These are phyloP conservation scores for Daldinia vernicosa DNA, from an alignment of 495 filamentous ascomycete species.

Conservation along the genomic window DNA sequence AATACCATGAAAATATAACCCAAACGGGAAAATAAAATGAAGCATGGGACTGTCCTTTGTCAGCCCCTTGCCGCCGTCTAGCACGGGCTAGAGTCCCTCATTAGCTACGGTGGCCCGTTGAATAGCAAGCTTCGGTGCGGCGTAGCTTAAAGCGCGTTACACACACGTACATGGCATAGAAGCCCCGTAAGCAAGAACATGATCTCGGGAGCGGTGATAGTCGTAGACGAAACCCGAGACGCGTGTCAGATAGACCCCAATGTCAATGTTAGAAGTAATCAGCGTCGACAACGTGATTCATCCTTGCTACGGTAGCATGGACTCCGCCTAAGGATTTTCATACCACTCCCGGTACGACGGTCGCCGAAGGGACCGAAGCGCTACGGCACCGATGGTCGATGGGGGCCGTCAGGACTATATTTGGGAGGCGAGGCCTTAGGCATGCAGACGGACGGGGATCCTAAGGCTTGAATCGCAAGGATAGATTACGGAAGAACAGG, in stretches of 20 bases:
- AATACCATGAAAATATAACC: slow-evolving; percentile 29
- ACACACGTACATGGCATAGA: slow-evolving; percentile 21
- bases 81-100: not conserved
- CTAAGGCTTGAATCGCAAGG: slow-evolving; percentile 25
- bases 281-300: slow-evolving; percentile 27
- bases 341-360: slow-evolving; percentile 27
- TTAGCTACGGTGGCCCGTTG: slow-evolving; percentile 1
- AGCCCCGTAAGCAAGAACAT: slow-evolving; percentile 27
- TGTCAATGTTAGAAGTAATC: slow-evolving; percentile 25
- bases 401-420: slow-evolving; percentile 36
- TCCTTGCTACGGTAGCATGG: slow-evolving; percentile 26
- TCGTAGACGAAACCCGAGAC: slow-evolving; percentile 28
- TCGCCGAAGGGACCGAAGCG: slow-evolving; percentile 28
- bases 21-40: slow-evolving; percentile 16
- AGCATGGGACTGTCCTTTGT: slow-evolving; percentile 1
- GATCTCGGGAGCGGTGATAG: slow-evolving; percentile 17
- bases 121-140: slow-evolving; percentile 16
- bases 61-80: not conserved
- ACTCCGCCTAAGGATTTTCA: slow-evolving; percentile 27
- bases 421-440: slow-evolving; percentile 27
- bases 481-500: slow-evolving; percentile 24
- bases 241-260: slow-evolving; percentile 36
- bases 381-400: slow-evolving; percentile 36
- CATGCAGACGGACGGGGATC: slow-evolving; percentile 32
- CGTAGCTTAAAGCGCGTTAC: slow-evolving; percentile 38